Evolutionary conservation across 1,139 yeast species (phyloP).

Genomic region (Magnusiomyces clavatus): DNA sequence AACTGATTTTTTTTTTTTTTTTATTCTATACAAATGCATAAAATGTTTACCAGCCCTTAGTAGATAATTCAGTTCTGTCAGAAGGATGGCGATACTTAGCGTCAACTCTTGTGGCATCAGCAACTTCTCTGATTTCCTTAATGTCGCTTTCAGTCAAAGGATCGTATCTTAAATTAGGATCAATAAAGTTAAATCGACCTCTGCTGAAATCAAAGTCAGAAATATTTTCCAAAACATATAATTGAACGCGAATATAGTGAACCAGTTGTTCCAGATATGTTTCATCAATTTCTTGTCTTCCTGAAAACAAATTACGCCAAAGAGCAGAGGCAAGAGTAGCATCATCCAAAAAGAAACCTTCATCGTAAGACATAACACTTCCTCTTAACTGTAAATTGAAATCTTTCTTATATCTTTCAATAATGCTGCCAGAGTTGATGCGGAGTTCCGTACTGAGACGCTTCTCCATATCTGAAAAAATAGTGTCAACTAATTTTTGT

Average conservation of each 20-base stretch:
- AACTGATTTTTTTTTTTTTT: neutral
- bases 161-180: slow-evolving; percentile 75
- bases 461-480: slow-evolving; percentile 82
- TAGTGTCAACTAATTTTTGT: slow-evolving; percentile 82
- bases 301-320: slow-evolving; percentile 58
- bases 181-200: slow-evolving; percentile 78
- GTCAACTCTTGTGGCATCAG: slow-evolving; percentile 14
- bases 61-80: slow-evolving; percentile 17
- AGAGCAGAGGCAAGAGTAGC: slow-evolving; percentile 79
- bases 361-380: slow-evolving; percentile 83
- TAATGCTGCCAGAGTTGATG: slow-evolving; percentile 73
- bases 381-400: slow-evolving; percentile 89
- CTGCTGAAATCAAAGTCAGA: slow-evolving; percentile 89
- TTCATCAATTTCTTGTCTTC: slow-evolving; percentile 73
- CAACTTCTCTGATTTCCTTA: slow-evolving; percentile 16
- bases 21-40: neutral
- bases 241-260: slow-evolving; percentile 80
- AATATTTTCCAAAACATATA: slow-evolving; percentile 76
- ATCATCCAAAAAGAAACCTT: slow-evolving; percentile 78
- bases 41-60: slow-evolving; percentile 17
- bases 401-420: slow-evolving; percentile 82
- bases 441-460: slow-evolving; percentile 80
- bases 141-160: slow-evolving; percentile 43
- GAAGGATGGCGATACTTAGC: slow-evolving; percentile 14
- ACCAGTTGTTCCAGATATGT: slow-evolving; percentile 81